phyloP scores from a whole-genome alignment of 106 monocot genomes.

The Alisma plantagoaquatica region DNA sequence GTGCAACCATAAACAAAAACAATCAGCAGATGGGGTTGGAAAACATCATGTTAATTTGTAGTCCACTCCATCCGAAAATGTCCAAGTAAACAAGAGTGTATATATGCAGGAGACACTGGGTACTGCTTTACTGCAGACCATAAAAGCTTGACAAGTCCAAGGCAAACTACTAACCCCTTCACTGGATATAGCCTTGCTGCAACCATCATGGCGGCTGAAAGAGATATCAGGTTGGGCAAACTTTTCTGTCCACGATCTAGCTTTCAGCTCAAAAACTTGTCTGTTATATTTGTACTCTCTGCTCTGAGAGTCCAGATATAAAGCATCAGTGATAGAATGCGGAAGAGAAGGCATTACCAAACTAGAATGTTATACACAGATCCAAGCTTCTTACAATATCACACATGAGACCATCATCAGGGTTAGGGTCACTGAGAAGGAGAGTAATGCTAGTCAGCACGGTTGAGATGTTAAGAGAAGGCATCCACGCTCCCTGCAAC shows the following conservation, averaged over 20 bases:
- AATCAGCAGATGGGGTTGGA: background rate
- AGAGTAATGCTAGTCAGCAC: constrained; percentile 79
- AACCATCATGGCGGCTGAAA: background rate
- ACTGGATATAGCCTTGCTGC: background rate
- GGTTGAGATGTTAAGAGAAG: constrained; percentile 84
- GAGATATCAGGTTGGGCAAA: constrained; percentile 40
- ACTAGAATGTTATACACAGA: background rate
- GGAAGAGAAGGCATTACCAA: background rate
- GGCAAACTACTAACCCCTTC: background rate
- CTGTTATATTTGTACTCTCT: constrained; percentile 86
- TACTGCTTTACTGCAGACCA: constrained; percentile 1
- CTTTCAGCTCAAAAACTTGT: constrained; percentile 69
- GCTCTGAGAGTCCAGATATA: constrained; percentile 39
- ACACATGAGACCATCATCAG: constrained; percentile 94
- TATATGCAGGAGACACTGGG: too few species aligned
- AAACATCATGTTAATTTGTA: background rate
- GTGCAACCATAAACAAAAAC: background rate
- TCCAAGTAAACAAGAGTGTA: too few species aligned
- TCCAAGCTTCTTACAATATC: constrained; percentile 48
- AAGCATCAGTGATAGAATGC: background rate
- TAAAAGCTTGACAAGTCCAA: background rate
- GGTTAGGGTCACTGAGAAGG: constrained; percentile 84
- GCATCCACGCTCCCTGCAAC: constrained; percentile 74
- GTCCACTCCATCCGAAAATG: too few species aligned
- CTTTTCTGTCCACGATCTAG: constrained; percentile 68